Conservation (phyloP, 345 rosid species). For the Excoecaria agallocha region DNA sequence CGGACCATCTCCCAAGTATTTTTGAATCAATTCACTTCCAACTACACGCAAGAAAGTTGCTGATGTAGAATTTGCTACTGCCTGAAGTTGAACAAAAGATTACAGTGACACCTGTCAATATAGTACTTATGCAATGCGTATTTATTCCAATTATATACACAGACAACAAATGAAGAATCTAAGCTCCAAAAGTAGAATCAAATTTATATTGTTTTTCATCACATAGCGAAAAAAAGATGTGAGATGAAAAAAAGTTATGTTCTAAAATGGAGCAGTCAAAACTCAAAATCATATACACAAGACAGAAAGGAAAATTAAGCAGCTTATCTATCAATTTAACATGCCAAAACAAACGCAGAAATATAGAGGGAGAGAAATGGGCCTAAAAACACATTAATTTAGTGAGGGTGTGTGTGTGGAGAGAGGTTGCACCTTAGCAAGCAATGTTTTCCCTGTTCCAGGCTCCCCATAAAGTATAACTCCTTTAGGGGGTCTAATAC, state of each 20-base stretch:
- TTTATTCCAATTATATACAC: not conserved
- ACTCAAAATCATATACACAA: too few relatives aligned
- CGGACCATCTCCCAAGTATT: slow-evolving; percentile 96
- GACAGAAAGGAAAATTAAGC: too few relatives aligned
- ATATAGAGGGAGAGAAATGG: not conserved
- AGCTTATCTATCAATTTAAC: too few relatives aligned
- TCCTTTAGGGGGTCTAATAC: slow-evolving; percentile 98
- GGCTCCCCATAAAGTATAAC: slow-evolving; percentile 96
- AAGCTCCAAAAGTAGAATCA: not conserved
- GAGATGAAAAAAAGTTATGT: too few relatives aligned
- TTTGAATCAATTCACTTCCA: slow-evolving; percentile 97
- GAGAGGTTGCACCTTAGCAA: slow-evolving; percentile 53
- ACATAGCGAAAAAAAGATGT: too few relatives aligned
- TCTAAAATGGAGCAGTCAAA: too few relatives aligned
- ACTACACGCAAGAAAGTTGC: slow-evolving; percentile 94
- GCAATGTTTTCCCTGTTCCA: slow-evolving; percentile 89
- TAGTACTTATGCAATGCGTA: not conserved
- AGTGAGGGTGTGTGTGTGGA: not conserved
- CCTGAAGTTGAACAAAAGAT: slow-evolving; percentile 26
- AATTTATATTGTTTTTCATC: not conserved
- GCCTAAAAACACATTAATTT: not conserved
- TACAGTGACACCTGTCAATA: not conserved
- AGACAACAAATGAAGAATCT: not conserved
- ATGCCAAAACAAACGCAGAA: not conserved
- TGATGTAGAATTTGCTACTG: slow-evolving; percentile 94